These are phyloP conservation scores for Trichoderma koningiopsis DNA, from an alignment of 2,329 filamentous ascomycete species.

Conservation along the genomic window DNA sequence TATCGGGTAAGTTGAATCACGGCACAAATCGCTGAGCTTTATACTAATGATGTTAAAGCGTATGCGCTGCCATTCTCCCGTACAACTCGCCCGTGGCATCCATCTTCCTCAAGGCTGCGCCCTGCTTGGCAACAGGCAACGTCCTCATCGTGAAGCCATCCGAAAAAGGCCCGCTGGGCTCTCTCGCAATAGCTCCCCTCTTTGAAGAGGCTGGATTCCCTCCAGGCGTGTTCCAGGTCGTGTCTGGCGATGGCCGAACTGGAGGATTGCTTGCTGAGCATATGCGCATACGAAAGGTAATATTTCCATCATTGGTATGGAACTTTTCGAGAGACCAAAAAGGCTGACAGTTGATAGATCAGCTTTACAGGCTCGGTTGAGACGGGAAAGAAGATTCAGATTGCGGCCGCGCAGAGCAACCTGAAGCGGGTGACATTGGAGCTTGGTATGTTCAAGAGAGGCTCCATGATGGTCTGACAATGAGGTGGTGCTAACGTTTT, in stretches of 20 bases:
- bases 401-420: constrained; percentile 64
- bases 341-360: not conserved
- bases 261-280: not conserved
- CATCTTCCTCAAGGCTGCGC: not conserved
- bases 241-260: constrained; percentile 1
- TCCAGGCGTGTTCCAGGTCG: not conserved
- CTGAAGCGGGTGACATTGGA: constrained; percentile 68
- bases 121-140: constrained; percentile 3
- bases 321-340: too few species aligned
- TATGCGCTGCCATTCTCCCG: not conserved
- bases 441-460: constrained; percentile 62
- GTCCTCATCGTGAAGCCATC: constrained; percentile 11
- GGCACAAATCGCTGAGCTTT: fast-evolving
- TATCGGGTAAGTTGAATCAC: not conserved
- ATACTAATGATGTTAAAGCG: not conserved
- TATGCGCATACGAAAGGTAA: constrained; percentile 10
- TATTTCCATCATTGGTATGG: not conserved
- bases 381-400: constrained; percentile 73
- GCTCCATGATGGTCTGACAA: not conserved
- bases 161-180: not conserved
- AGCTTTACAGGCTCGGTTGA: constrained; percentile 71
- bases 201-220: constrained; percentile 15
- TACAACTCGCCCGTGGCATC: constrained; percentile 2
- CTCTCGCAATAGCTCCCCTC: not conserved
- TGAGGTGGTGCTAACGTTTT: not conserved